phyloP scores from a whole-genome alignment of 2,329 filamentous ascomycete species.

The Fusarium bulbicola region DNA sequence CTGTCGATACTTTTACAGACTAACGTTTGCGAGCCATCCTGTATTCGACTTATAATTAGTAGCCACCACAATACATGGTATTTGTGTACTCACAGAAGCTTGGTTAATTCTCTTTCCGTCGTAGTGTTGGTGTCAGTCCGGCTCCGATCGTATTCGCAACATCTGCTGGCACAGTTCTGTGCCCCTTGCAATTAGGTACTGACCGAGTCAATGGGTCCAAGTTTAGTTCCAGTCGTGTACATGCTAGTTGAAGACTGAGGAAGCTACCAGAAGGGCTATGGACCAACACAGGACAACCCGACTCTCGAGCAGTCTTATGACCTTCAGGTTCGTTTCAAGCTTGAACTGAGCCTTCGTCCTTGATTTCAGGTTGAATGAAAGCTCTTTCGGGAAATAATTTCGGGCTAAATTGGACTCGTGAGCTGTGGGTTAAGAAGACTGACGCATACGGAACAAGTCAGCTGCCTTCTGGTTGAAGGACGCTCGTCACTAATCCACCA shows the following conservation, averaged over 20 bases:
- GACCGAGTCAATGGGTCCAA: fast-evolving
- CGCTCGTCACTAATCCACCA: neutral
- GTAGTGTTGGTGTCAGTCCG: too few relatives aligned
- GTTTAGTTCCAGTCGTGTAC: fast-evolving
- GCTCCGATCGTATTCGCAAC: neutral
- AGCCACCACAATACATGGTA: fast-evolving
- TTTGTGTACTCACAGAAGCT: neutral
- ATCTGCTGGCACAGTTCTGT: neutral
- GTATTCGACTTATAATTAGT: fast-evolving
- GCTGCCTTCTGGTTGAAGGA: neutral
- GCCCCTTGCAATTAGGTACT: neutral
- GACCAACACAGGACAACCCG: neutral
- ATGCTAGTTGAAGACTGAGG: fast-evolving
- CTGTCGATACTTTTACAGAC: neutral
- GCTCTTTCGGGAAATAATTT: fast-evolving
- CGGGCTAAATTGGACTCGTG: too few relatives aligned
- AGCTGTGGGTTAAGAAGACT: too few relatives aligned
- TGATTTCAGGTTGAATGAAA: too few relatives aligned
- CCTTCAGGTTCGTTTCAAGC: neutral
- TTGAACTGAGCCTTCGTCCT: neutral
- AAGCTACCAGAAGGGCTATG: neutral
- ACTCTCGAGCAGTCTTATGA: too few relatives aligned
- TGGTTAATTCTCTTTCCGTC: fast-evolving
- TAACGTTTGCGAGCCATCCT: neutral
- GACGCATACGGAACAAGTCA: too few relatives aligned